These are phyloP conservation scores for Euptelea pleiosperma DNA, from an alignment of 164 flowering plant genomes.

Conservation along the genomic window DNA sequence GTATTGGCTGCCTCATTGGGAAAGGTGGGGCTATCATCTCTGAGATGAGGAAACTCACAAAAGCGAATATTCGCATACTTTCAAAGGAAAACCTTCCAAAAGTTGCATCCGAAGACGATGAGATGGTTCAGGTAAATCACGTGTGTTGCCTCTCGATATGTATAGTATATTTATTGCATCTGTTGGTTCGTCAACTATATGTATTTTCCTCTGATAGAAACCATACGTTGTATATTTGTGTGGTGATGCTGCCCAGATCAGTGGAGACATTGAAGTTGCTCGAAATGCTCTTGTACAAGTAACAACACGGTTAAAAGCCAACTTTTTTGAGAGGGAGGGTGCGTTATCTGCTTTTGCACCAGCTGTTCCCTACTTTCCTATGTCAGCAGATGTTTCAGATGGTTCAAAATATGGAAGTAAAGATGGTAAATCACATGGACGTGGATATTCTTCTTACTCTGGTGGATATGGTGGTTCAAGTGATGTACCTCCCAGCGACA, in stretches of 20 bases:
- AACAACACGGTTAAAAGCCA: conserved; percentile 71
- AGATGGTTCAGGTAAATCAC: conserved; percentile 88
- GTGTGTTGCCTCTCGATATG: not conserved
- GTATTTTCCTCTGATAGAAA: not conserved
- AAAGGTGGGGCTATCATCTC: conserved; percentile 88
- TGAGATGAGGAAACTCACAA: conserved; percentile 83
- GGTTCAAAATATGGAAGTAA: conserved; percentile 60
- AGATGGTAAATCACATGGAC: conserved; percentile 72
- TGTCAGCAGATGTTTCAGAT: conserved; percentile 58
- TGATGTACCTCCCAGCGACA: conserved; percentile 53
- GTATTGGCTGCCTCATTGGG: conserved; percentile 93
- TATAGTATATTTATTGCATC: not conserved
- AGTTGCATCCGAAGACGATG: conserved; percentile 87
- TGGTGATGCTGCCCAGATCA: conserved; percentile 49
- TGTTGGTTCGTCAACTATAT: not conserved
- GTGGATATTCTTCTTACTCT: conserved; percentile 65
- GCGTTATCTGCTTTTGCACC: conserved; percentile 65
- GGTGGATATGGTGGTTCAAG: conserved; percentile 65
- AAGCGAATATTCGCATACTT: conserved; percentile 87
- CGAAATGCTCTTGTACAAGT: conserved; percentile 87
- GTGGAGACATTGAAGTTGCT: conserved; percentile 84
- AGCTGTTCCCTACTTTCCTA: conserved; percentile 80
- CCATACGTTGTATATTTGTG: not conserved
- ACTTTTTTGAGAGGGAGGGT: conserved; percentile 90
- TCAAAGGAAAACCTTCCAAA: conserved; percentile 87